These are phyloP conservation scores for Petunia secreta DNA, from an alignment of 257 asterid genomes.

Conservation along the genomic window DNA sequence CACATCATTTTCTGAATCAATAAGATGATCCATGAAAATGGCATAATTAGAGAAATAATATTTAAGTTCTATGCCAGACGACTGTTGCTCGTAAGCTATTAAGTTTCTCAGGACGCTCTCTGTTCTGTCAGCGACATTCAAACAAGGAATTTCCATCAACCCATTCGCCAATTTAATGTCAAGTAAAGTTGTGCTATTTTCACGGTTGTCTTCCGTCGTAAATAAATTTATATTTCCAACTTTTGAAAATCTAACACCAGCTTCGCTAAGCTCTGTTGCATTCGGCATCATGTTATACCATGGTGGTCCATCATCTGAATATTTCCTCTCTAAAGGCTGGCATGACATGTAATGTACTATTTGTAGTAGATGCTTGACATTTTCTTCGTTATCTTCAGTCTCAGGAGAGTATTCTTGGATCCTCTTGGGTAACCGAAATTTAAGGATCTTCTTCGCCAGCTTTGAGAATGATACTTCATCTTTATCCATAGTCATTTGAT, in stretches of 20 bases:
- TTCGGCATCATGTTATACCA: neutral
- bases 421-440: neutral
- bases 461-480: neutral
- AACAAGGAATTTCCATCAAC: constrained; percentile 17
- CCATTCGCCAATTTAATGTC: constrained; percentile 25
- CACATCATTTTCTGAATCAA: constrained; percentile 32
- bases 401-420: neutral
- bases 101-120: constrained; percentile 33
- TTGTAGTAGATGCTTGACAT: constrained; percentile 31
- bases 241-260: constrained; percentile 18
- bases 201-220: neutral
- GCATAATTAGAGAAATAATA: constrained; percentile 25
- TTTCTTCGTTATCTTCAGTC: neutral
- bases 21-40: constrained; percentile 23
- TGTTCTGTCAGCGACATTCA: constrained; percentile 18
- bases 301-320: neutral
- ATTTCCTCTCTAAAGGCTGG: neutral
- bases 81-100: constrained; percentile 36
- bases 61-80: neutral
- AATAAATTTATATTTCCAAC: neutral
- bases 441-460: neutral
- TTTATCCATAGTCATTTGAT: neutral
- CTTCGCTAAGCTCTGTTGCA: constrained; percentile 19
- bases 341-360: constrained; percentile 24
- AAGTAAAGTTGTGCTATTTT: constrained; percentile 4